phyloP scores from a whole-genome alignment of 1,139 yeast species.

The Yamadazyma pseudoaaseri region DNA sequence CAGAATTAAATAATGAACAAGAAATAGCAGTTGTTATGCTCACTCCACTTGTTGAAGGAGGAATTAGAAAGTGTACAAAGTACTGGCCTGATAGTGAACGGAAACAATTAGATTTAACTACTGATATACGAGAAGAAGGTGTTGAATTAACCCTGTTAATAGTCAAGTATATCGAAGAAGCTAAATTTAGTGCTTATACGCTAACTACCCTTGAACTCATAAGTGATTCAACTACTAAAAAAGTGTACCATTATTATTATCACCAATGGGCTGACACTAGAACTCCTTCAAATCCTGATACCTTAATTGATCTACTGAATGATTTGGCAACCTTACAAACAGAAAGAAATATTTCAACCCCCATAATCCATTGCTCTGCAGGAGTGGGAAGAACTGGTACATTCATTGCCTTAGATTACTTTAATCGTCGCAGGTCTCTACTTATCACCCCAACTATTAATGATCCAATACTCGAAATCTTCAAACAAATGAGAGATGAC shows the following conservation, averaged over 20 bases:
- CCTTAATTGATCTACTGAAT: conserved; percentile 32
- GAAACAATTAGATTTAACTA: conserved; percentile 21
- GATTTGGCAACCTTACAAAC: conserved; percentile 19
- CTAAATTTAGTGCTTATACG: conserved; percentile 18
- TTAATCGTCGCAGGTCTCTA: conserved; percentile 28
- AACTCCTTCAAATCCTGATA: conserved; percentile 42
- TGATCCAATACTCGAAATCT: conserved; percentile 34
- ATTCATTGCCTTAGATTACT: conserved; percentile 64
- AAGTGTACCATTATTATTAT: conserved; percentile 53
- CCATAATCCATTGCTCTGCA: conserved; percentile 75
- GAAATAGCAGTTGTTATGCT: conserved; percentile 76
- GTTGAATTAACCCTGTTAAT: conserved; percentile 21
- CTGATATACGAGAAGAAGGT: conserved; percentile 20
- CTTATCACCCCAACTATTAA: conserved; percentile 13
- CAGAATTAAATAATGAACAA: conserved; percentile 32
- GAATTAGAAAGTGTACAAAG: conserved; percentile 61
- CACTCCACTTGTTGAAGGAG: conserved; percentile 69
- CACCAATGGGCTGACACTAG: conserved; percentile 58
- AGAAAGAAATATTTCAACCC: conserved; percentile 19
- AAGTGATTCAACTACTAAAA: conserved; percentile 24
- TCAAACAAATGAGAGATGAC: conserved; percentile 47
- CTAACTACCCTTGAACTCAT: conserved; percentile 29
- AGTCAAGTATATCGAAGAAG: conserved; percentile 20
- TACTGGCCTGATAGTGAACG: conserved; percentile 62
- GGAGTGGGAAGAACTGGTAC: conserved; percentile 88